Base-by-base conservation (phyloP, 371 early-diverging fungal species). In the Mucor plumbeus region DNA sequence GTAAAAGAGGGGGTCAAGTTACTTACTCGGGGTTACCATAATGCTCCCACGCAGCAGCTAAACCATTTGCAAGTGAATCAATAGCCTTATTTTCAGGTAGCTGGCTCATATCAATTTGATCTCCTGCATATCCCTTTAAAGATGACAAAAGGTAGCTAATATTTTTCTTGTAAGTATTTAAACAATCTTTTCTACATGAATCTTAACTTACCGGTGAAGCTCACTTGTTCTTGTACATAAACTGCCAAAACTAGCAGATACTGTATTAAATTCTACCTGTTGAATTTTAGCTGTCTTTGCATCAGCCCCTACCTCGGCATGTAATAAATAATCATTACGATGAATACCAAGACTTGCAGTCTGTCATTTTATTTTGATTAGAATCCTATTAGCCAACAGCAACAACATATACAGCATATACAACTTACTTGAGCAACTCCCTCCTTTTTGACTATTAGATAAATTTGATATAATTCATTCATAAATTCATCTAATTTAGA, bases 211-310 rank as follows among this genome's bases (percentile, higher is more conserved):
- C 92, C 86, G 73, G 72, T 97, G 98, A 57, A 97, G 76, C 41
- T 94, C 84, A n/a, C 85, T 79, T 10, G 91, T 90, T 47, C 87
- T 74, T 1, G 87, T 74, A 14, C 96, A 92, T n/a, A 99, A 82
- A 69, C 91, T 86, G 13, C 92, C 87, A 76, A 99, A 99, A 38
- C 95, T 94, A 17, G 95, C 81, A 4, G 98, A 90, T 71, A 99
- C 95, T 1, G 99, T 97, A 79, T 99, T 99, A 67, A 97, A 90
- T 71, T 99, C 99, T 2, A 99, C 99, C 75, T 98, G 98, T 70
- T 96, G 91, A 34, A 96, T 87, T 59, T 78, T 72, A 5, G 80
- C 73, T 6, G 68, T 26, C 67, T 67, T 56, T 50, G 76, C 72
- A 67, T 82, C 80, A 34, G 80, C 68, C 34, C 78, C 78, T 26